Conservation (phyloP, 176 grass and related monocot genomes). For the Carex cristatella region DNA sequence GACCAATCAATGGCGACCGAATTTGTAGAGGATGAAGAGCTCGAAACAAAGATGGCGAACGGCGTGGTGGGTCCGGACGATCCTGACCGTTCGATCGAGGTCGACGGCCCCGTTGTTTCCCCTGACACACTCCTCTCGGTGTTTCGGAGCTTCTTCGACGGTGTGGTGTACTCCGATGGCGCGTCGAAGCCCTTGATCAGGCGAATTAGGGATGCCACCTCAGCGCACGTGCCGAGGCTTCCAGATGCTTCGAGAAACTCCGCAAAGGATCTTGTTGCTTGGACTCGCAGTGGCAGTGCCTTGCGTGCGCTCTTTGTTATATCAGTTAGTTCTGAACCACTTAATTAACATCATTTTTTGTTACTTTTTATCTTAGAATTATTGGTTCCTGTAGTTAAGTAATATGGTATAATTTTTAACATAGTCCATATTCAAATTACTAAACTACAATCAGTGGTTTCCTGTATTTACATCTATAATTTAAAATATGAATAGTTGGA, state of each 20-base stretch:
- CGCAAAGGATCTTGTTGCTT: constrained; percentile 50
- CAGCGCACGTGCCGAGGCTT: constrained; percentile 45
- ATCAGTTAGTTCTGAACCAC: constrained; percentile 40
- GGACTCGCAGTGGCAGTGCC: constrained; percentile 61
- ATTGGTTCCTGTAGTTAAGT: no score
- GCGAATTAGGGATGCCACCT: constrained; percentile 40
- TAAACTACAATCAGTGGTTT: neutral
- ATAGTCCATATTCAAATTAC: neutral
- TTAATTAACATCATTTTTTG: neutral
- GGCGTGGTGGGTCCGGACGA: neutral
- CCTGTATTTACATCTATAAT: neutral
- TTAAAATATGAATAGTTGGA: neutral
- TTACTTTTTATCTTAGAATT: neutral
- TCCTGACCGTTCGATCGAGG: constrained; percentile 16
- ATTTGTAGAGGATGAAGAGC: neutral
- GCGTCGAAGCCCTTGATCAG: constrained; percentile 40
- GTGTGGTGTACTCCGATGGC: constrained; percentile 27
- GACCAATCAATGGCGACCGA: neutral
- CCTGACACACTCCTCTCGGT: constrained; percentile 45
- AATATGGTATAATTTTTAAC: no score
- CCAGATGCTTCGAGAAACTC: constrained; percentile 60
- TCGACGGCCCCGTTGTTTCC: constrained; percentile 20
- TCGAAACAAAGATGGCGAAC: neutral
- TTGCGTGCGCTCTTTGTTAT: constrained; percentile 84
- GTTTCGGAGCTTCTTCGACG: constrained; percentile 56